Base-by-base conservation (phyloP, 345 rosid species). In the Ceriops zippeliana region DNA sequence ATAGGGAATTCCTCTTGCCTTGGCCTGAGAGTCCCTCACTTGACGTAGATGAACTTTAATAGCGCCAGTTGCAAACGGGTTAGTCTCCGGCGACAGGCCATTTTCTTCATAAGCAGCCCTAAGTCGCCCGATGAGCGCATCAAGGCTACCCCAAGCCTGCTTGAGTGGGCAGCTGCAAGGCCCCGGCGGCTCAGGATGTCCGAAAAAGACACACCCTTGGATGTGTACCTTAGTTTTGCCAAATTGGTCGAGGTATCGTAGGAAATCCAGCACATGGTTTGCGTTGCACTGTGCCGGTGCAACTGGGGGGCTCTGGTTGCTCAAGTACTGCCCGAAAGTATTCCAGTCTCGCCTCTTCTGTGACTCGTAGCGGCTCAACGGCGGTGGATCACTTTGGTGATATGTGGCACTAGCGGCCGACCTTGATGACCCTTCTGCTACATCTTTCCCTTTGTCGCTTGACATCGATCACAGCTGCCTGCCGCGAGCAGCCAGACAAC, bases 71-170 rank as follows among this genome's bases (percentile, higher is more conserved):
- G 97, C 97, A 70, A 91, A 91, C 1, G 97, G 97, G 81, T 91
- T 91, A 24, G 87, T 83, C 70, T 89, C 97, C 16, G 96, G 92
- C 58, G 83, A 67, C 4, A 92, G 93, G 3, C 97, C 96, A 74
- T 89, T 89, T 68, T 91, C 97, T 64, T 89, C 97, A 21, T 79
- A 91, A 37, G 97, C 97, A 8, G 96, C 97, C 64, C 97, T 78
- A 27, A 91, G 83, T 52, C 97, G 83, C 19, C 97, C 97, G 84
- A 91, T 91, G 75, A 91, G 88, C 8, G 97, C 96, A 70, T 91
- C 97, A 7, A 91, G 89, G 76, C 97, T 91, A 2, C 97, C 97
- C 97, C 97, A 91, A 26, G 97, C 97, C 78, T 91, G 97, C 54
- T 83, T 87, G 1, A 91, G 82, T 0, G 97, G 96, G 67, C 97